Evolutionary conservation across 306 rosid genomes (phyloP).

Genomic region (Acacia acuminata): DNA sequence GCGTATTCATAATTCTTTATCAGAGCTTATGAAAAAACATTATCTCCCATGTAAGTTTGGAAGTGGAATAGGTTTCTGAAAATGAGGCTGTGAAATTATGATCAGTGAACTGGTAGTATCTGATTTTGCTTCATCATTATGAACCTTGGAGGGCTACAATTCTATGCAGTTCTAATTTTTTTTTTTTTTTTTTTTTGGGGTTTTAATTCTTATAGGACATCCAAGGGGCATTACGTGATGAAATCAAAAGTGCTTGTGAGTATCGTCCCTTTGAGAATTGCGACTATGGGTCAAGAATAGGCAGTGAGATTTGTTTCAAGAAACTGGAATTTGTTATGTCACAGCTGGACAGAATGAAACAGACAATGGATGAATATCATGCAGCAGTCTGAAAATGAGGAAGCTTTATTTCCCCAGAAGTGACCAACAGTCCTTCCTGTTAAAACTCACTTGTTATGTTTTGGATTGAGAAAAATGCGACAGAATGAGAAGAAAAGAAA

Average conservation of each 20-base stretch:
- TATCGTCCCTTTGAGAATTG: conserved; percentile 97
- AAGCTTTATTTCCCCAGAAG: conserved; percentile 9
- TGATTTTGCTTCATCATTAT: conserved; percentile 23
- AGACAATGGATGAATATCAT: conserved; percentile 69
- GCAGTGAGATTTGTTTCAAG: conserved; percentile 82
- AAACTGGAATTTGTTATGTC: conserved; percentile 69
- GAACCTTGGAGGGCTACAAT: conserved; percentile 1
- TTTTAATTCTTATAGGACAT: conserved; percentile 56
- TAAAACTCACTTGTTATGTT: background rate
- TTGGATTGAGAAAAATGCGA: background rate
- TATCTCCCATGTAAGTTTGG: background rate
- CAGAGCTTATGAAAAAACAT: background rate
- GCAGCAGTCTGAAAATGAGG: conserved; percentile 41
- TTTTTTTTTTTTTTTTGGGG: background rate
- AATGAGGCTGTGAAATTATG: background rate
- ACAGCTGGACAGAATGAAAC: conserved; percentile 77
- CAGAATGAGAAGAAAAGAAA: background rate
- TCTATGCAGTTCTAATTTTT: background rate
- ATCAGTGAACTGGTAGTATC: background rate
- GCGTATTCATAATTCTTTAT: background rate
- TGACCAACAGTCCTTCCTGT: background rate
- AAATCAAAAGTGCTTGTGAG: conserved; percentile 92
- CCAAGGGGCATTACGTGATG: conserved; percentile 85
- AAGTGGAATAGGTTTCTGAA: no score
- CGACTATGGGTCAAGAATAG: conserved; percentile 82